Evolutionary conservation across 108 stramenopile genomes (phyloP).

Genomic region (Asterionellopsis glacialis): DNA sequence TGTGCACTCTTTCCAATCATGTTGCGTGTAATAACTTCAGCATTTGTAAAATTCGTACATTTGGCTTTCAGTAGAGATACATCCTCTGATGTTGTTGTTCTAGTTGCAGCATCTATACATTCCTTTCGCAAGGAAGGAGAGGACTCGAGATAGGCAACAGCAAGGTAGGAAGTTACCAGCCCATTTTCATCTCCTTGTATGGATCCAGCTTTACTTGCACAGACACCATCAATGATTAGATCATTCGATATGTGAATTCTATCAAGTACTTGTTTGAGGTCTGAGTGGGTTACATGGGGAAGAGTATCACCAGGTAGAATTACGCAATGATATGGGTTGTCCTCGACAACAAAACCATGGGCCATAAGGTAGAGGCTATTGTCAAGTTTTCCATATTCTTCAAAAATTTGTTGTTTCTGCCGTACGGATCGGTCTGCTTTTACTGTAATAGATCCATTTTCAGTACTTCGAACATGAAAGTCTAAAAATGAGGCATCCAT

Average conservation of each 20-base stretch:
- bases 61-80: not conserved
- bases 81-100: too few relatives aligned
- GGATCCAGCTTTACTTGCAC: constrained; percentile 1
- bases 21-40: too few relatives aligned
- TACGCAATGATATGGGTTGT: constrained; percentile 85
- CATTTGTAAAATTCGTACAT: not conserved
- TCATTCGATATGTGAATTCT: not conserved
- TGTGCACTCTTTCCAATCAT: not conserved
- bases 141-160: not conserved
- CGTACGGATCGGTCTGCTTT: constrained; percentile 35
- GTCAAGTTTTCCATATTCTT: constrained; percentile 86
- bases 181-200: not conserved
- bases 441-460: constrained; percentile 35
- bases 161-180: not conserved
- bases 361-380: constrained; percentile 67
- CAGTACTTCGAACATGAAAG: constrained; percentile 25
- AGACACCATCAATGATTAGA: not conserved
- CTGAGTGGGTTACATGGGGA: not conserved
- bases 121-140: not conserved
- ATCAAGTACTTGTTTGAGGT: not conserved
- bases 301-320: constrained; percentile 21
- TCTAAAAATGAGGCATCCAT: constrained; percentile 23
- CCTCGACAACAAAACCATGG: constrained; percentile 79
- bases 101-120: not conserved
- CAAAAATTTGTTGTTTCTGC: constrained; percentile 25